Conservation (phyloP, 305 asterid species). For the Plantago coronopus region DNA sequence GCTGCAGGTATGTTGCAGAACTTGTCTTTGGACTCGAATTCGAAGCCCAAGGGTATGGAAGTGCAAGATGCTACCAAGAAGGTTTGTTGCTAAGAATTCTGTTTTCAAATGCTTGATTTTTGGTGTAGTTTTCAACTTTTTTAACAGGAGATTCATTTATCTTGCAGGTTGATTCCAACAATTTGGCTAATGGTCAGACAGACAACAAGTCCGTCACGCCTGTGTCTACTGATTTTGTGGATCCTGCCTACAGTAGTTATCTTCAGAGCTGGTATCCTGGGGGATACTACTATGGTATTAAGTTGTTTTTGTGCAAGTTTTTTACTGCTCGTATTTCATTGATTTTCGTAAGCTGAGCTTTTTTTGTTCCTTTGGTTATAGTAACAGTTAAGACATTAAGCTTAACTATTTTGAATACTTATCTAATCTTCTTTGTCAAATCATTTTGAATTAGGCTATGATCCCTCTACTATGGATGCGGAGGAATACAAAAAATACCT, state of each 20-base stretch:
- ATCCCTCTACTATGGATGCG: conserved; percentile 45
- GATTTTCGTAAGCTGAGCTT: too few species aligned
- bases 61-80: conserved; percentile 44
- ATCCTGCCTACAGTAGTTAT: conserved; percentile 41
- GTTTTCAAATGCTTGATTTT: background rate
- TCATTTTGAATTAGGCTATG: conserved; percentile 33
- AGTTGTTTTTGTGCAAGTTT: background rate
- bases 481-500: conserved; percentile 48
- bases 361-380: too few species aligned
- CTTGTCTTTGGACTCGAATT: conserved; percentile 54
- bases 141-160: background rate
- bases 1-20: conserved; percentile 59
- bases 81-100: conserved; percentile 24
- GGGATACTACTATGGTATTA: conserved; percentile 49
- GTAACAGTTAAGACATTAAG: too few species aligned
- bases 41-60: conserved; percentile 38
- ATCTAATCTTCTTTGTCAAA: background rate
- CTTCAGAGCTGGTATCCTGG: conserved; percentile 43
- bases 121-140: background rate
- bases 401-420: too few species aligned
- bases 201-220: conserved; percentile 47
- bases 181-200: conserved; percentile 36
- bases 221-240: conserved; percentile 40
- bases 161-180: conserved; percentile 39
- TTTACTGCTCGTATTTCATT: background rate